Percentiles rank a stretch among this genome's conserved stretches.
These are phyloP conservation scores for Pichia sp. DNA, from an alignment of 1,139 yeast genomes.

Conservation along the genomic window DNA sequence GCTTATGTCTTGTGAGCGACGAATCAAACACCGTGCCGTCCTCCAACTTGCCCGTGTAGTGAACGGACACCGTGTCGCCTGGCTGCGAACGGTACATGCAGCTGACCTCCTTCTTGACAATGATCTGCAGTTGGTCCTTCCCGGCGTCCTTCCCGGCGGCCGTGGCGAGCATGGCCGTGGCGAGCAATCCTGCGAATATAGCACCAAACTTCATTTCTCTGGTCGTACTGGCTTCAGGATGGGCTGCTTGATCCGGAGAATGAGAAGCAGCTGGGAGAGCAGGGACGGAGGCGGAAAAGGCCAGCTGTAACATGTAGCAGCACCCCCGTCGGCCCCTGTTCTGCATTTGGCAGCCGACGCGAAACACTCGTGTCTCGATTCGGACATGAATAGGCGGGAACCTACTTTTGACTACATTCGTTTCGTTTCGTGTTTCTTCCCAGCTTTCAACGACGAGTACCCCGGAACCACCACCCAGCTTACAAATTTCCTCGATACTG, in stretches of 20 bases:
- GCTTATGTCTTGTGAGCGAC: constrained; percentile 60
- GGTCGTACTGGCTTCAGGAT: too few species aligned
- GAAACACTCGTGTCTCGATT: background rate
- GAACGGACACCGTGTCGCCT: constrained; percentile 69
- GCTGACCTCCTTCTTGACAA: constrained; percentile 30
- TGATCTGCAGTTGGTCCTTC: constrained; percentile 5
- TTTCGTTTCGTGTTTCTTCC: too few species aligned
- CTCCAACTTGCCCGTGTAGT: constrained; percentile 66
- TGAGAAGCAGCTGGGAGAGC: background rate
- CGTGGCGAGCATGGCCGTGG: background rate
- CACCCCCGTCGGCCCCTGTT: too few species aligned
- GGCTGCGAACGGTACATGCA: constrained; percentile 53
- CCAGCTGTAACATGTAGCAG: too few species aligned
- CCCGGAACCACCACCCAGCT: too few species aligned
- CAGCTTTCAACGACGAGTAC: too few species aligned
- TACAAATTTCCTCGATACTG: too few species aligned
- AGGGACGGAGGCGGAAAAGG: too few species aligned
- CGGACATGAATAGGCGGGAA: background rate
- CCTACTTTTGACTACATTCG: too few species aligned
- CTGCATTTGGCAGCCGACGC: background rate
- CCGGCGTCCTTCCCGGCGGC: background rate
- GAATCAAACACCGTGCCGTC: constrained; percentile 74
- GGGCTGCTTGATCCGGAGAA: background rate
- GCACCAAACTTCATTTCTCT: constrained; percentile 6
- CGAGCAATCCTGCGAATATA: constrained; percentile 4